Evolutionary conservation across 495 filamentous ascomycete genomes (phyloP).

Genomic region (Filosporella fistucella): DNA sequence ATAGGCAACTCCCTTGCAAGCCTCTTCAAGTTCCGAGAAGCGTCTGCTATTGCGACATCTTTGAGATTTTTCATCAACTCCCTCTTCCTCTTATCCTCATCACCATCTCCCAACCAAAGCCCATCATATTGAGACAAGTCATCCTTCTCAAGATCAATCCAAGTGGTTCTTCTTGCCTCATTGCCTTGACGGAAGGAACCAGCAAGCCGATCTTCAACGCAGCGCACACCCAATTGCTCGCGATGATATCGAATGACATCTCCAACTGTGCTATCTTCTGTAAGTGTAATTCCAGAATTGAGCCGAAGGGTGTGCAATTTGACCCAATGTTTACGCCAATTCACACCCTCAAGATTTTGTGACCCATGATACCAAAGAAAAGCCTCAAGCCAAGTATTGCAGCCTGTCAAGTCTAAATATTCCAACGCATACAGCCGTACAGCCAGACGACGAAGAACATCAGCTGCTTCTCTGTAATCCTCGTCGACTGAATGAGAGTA

Average conservation of each 20-base stretch:
- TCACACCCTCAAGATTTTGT: constrained; percentile 8
- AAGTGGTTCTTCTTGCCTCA: background rate
- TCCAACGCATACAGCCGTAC: constrained; percentile 63
- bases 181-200: constrained; percentile 5
- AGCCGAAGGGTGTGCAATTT: constrained; percentile 11
- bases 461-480: constrained; percentile 66
- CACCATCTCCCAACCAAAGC: constrained; percentile 8
- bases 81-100: constrained; percentile 16
- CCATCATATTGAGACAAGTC: constrained; percentile 11
- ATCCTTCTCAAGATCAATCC: constrained; percentile 17
- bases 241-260: background rate
- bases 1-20: constrained; percentile 4
- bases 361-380: constrained; percentile 37
- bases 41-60: too few relatives aligned
- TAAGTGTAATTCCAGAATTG: constrained; percentile 1
- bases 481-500: constrained; percentile 62
- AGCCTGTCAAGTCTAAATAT: constrained; percentile 79
- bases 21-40: background rate
- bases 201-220: constrained; percentile 1
- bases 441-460: constrained; percentile 64
- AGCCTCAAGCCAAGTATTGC: constrained; percentile 63
- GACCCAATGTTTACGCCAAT: constrained; percentile 19
- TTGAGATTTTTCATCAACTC: constrained; percentile 1
- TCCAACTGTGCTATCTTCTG: constrained; percentile 2
- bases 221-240: constrained; percentile 4